Base-by-base conservation (phyloP, 2,329 filamentous ascomycete genomes). In the Cordyceps fumosorosea region DNA sequence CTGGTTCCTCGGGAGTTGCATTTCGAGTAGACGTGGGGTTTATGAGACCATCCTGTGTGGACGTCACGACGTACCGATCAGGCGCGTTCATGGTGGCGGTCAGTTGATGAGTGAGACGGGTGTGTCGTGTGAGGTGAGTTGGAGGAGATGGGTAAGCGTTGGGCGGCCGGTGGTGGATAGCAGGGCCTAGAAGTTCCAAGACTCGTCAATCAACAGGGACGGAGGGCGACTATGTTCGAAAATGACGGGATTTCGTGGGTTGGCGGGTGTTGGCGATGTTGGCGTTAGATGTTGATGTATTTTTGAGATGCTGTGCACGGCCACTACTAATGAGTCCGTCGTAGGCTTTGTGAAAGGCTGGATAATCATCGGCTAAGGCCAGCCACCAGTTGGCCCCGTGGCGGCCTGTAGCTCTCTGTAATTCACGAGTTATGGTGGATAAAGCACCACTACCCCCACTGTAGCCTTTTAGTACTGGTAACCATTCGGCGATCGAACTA, bases 61-160 rank as follows among this genome's bases (percentile, higher is more conserved):
- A 44, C 5, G 18, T 20, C 22, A 60, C 14, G n/a, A 74, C 81
- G 72, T 66, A 84, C 81, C 81, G 76, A 69, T 84, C 81, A 20
- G 81, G 81, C 14, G 81, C 81, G 75, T 84, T 84, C 81, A 84
- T 84, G 47, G 12, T 56, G 63, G 45, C 59, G 59, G 16, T 20
- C 47, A 6, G 18, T 20, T 16, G 34, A n/a, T 7, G 29, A 29
- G 29, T 4, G 29, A 29, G 14, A 32, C 50, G 29, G 32, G 44
- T 18, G 20, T 44, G 42, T 56, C 18, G 44, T 42, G 52, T 20
- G 29, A 56, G 34, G 51, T 34, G 26, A 7, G 14, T 50, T 14
- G 51, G 8, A 61, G 52, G 24, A 18, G 16, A 26, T 22, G 53
- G 12, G 37, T 20, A 4, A 32, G 54, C 44, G n/a, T 24, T 22